A percentile compares a stretch with the other conserved stretches of the same genome.
Evolutionary conservation across 2,329 filamentous ascomycete genomes (phyloP).

Genomic region (Botrytis deweyae): DNA sequence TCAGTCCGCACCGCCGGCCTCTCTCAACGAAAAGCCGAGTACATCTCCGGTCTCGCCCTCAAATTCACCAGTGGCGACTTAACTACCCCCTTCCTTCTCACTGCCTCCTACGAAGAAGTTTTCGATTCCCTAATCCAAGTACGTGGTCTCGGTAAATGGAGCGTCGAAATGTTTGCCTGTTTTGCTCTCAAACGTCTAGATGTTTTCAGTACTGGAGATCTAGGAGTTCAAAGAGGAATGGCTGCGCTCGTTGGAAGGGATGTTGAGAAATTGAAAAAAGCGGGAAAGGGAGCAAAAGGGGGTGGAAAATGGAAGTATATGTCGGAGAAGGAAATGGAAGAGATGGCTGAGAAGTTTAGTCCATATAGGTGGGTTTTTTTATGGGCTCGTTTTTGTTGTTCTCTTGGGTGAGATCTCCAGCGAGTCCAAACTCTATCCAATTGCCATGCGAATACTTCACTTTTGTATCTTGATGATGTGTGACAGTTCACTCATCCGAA

Average conservation of each 20-base stretch:
- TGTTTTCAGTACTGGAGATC: slow-evolving; percentile 86
- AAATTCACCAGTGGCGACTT: slow-evolving; percentile 78
- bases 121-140: slow-evolving; percentile 81
- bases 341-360: slow-evolving; percentile 73
- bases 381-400: background rate
- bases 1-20: slow-evolving; percentile 80
- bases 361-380: slow-evolving; percentile 65
- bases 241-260: slow-evolving; percentile 82
- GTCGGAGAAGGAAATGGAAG: slow-evolving; percentile 87
- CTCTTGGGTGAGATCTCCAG: background rate
- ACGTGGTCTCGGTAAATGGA: slow-evolving; percentile 84
- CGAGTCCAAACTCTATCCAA: background rate
- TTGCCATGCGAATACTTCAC: background rate
- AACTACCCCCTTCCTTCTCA: slow-evolving; percentile 70
- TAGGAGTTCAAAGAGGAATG: slow-evolving; percentile 93
- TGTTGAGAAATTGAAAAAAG: slow-evolving; percentile 74
- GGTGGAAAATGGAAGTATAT: slow-evolving; percentile 96
- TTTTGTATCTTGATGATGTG: background rate
- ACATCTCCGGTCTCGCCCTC: slow-evolving; percentile 79
- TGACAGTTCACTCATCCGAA: background rate
- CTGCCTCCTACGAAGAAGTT: slow-evolving; percentile 81
- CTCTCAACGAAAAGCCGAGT: slow-evolving; percentile 93
- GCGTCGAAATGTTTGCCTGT: slow-evolving; percentile 96
- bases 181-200: slow-evolving; percentile 94
- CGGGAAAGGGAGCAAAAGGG: slow-evolving; percentile 52